These are phyloP conservation scores for Lipomyces spencermartinsiae DNA, from an alignment of 805 yeast species.

Conservation along the genomic window DNA sequence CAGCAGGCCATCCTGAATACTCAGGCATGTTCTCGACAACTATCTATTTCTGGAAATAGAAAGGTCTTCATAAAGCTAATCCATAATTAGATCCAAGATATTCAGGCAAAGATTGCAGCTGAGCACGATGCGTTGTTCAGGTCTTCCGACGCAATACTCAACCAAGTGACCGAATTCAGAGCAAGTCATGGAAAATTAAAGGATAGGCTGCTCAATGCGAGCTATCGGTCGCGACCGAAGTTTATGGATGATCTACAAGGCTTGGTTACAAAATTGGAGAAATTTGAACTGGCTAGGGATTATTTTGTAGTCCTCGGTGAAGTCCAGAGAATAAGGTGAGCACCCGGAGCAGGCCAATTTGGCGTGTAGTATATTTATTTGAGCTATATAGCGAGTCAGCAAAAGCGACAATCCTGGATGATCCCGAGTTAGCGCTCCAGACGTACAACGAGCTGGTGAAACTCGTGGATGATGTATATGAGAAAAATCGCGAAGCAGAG, in stretches of 20 bases:
- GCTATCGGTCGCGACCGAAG: slow-evolving; percentile 11
- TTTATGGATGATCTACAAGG: slow-evolving; percentile 21
- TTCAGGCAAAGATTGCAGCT: slow-evolving; percentile 11
- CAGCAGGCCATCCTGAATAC: slow-evolving; percentile 17
- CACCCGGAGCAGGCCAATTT: neutral
- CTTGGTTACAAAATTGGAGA: slow-evolving; percentile 17
- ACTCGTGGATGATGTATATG: slow-evolving; percentile 9
- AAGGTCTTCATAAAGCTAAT: neutral
- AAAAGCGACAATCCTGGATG: slow-evolving; percentile 6
- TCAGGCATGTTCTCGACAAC: slow-evolving; percentile 12
- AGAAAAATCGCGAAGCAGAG: slow-evolving; percentile 24
- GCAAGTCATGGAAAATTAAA: slow-evolving; percentile 13
- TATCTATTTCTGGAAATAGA: neutral
- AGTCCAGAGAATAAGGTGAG: slow-evolving; percentile 21
- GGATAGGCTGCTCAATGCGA: slow-evolving; percentile 14
- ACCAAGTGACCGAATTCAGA: slow-evolving; percentile 8
- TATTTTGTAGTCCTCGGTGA: slow-evolving; percentile 19
- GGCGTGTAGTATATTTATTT: neutral
- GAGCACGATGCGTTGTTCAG: slow-evolving; percentile 17
- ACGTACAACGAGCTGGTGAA: slow-evolving; percentile 8
- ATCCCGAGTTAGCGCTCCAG: slow-evolving; percentile 16
- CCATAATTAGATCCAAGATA: slow-evolving; percentile 21
- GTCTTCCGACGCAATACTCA: slow-evolving; percentile 15
- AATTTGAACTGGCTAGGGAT: slow-evolving; percentile 22
- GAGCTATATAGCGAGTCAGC: slow-evolving; percentile 17